Evolutionary conservation across 2,329 filamentous ascomycete genomes (phyloP).

Genomic region (Penicillium sp.): DNA sequence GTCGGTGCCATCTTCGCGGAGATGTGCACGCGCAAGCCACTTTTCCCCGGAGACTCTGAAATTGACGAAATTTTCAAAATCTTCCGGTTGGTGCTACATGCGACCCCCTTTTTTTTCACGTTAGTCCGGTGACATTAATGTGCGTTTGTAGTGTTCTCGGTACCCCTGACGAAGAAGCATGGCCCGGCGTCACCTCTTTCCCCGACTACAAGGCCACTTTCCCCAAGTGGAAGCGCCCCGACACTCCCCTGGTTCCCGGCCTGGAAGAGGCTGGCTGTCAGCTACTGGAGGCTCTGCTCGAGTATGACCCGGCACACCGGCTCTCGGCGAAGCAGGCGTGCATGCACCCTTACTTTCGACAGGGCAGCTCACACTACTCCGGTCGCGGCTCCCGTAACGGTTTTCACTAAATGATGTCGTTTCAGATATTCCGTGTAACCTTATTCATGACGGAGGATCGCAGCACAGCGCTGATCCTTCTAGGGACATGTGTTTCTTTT

Average conservation of each 20-base stretch:
- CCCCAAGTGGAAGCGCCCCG: conserved; percentile 81
- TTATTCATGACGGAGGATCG: conserved; percentile 17
- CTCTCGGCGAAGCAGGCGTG: conserved; percentile 88
- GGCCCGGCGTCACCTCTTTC: conserved; percentile 92
- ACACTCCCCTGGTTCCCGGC: conserved; percentile 64
- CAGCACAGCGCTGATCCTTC: conserved; percentile 5
- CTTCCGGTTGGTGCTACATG: conserved; percentile 70
- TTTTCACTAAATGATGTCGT: conserved; percentile 35
- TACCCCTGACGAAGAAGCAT: conserved; percentile 75
- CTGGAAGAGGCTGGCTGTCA: conserved; percentile 62
- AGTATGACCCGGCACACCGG: conserved; percentile 81
- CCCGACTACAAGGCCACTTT: conserved; percentile 91
- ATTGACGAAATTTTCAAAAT: conserved; percentile 95
- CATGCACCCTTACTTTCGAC: conserved; percentile 75
- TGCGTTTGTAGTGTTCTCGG: conserved; percentile 64
- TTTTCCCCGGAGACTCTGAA: conserved; percentile 89
- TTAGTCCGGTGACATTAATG: conserved; percentile 4
- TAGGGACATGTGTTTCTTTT: conserved; percentile 16
- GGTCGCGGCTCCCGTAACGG: conserved; percentile 40
- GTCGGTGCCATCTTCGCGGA: conserved; percentile 93
- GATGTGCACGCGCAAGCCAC: conserved; percentile 90
- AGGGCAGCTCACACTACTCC: conserved; percentile 50
- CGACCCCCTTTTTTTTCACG: background rate
- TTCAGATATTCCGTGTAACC: conserved; percentile 15
- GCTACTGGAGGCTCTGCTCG: conserved; percentile 64